These are phyloP conservation scores for Rhodomyrtus tomentosa DNA, from an alignment of 345 rosid species.

Conservation along the genomic window DNA sequence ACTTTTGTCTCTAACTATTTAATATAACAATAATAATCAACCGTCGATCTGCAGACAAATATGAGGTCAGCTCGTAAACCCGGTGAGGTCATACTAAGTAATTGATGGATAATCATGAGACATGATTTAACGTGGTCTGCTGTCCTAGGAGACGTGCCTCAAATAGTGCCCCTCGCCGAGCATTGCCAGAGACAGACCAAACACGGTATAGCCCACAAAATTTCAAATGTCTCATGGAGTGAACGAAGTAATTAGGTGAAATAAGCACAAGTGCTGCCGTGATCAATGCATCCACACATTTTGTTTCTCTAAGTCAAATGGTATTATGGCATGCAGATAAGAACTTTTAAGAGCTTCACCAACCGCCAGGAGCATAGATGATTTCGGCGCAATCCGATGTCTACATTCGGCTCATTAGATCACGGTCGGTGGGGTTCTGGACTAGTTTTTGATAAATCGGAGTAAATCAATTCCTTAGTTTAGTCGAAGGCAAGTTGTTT, in stretches of 20 bases:
- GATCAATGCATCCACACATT: not conserved
- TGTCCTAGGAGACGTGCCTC: not conserved
- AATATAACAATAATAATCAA: not conserved
- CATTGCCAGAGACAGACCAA: not conserved
- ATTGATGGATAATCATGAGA: not conserved
- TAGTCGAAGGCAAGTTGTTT: not conserved
- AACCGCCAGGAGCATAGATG: not conserved
- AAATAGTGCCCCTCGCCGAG: not conserved
- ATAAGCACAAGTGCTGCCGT: not conserved
- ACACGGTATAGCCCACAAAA: not conserved
- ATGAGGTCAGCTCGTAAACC: not conserved
- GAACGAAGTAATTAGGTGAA: not conserved
- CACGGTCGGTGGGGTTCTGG: not conserved
- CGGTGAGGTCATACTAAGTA: not conserved
- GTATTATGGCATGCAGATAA: not conserved
- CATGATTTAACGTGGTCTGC: not conserved
- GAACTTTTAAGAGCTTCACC: not conserved
- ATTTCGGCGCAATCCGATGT: not conserved
- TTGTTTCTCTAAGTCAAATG: not conserved
- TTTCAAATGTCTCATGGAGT: not conserved
- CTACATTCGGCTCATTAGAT: not conserved
- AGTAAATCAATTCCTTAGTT: not conserved
- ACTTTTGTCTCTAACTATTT: not conserved
- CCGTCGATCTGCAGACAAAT: not conserved
- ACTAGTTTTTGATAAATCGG: not conserved